Evolutionary conservation across 495 filamentous ascomycete species (phyloP), one percentile per base, ranked within the genome.

Genomic region (Penicillium lividum): DNA sequence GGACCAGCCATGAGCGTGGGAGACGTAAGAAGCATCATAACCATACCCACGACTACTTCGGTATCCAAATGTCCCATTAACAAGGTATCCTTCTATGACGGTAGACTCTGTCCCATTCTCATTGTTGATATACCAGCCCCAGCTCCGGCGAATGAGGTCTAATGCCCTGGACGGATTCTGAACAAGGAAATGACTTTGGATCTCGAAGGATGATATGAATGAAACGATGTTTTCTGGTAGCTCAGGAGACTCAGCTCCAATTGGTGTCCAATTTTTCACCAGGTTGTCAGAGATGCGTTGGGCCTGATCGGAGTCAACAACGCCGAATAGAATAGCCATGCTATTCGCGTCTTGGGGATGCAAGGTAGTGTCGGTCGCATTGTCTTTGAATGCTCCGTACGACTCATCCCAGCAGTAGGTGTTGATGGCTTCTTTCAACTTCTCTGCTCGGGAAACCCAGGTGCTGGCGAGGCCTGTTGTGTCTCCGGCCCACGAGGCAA

Each of bases 101-200:
- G 84, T 87, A 31, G 76, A 81, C 54, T 84, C 81, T 7, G 85
- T 89, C 60, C 84, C 82, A 43, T 84, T 80, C 3, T 77, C 76
- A 46, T 84, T 81, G 57, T 86, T 75, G 36, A 87, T 78, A 70
- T 86, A 82, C 72, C 83, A 84, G 13, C 80, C 82, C 84, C 86
- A 89, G 65, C 79, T 78, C 7, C 78, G 70, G 15, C 78, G 71
- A 62, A 84, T 83, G 5, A 89, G 76, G 28, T 84, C 81, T 22
- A 89, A 70, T 1, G 83, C 84, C 4, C 73, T 69, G 27, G 68
- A 66, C 16, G 73, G 57, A 43, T 81, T 69, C 5, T 72, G 69
- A 0, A 79, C 82, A 5, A 73, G 69, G 34, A 77, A 74, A 60
- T 87, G 85, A 8, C 78, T 82, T 64, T 85, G 80, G 18, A 87